Evolutionary conservation across 371 early-diverging fungal genomes (phyloP), one percentile per base, ranked within the genome.

Genomic region (Blastocladiella emersonii): DNA sequence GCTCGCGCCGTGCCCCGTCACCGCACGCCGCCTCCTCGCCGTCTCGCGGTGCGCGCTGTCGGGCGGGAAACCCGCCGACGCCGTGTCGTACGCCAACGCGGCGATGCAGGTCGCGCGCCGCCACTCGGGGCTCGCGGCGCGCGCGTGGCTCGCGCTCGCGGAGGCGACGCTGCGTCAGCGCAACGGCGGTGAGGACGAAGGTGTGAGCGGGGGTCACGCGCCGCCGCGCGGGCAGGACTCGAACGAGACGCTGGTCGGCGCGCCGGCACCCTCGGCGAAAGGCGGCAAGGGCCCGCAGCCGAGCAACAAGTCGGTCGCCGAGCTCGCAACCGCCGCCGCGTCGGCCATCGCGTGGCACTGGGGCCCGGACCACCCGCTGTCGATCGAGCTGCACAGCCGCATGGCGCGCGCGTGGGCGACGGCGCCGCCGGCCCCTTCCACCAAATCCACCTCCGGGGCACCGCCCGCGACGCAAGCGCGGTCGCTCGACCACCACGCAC

Each of bases 311-410:
- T 23, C 23, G 23, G 48, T 23, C 25, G 48, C 21, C 48, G 48
- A 48, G 23, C 23, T 21, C n/a, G 8, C n/a, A n/a, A 19, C 17
- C 23, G 23, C 8, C 25, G 72, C 71, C 13, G 62, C 76, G 10
- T 53, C 45, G 0, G 62, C 64, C 21, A 67, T 68, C 15, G 45
- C 63, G 37, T 76, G 69, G 69, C 72, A 73, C 60, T 76, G 74
- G 65, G 76, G 78, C 0, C 37, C 49, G 10, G 61, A 67, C n/a
- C 68, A 70, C 63, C 78, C 75, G 19, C 61, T 72, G 44, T 63
- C 62, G 17, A 72, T 76, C 68, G 69, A 64, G 0, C 56, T 76
- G 59, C 76, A 76, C 61, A 75, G 73, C 41, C 62, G 71, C 13
- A 62, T 78, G 66, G 44, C 27, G 13, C 59, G 32, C 15, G 45